Conservation (phyloP, 768 basidiomycete genomes). For the Agaricus subrufescens region DNA sequence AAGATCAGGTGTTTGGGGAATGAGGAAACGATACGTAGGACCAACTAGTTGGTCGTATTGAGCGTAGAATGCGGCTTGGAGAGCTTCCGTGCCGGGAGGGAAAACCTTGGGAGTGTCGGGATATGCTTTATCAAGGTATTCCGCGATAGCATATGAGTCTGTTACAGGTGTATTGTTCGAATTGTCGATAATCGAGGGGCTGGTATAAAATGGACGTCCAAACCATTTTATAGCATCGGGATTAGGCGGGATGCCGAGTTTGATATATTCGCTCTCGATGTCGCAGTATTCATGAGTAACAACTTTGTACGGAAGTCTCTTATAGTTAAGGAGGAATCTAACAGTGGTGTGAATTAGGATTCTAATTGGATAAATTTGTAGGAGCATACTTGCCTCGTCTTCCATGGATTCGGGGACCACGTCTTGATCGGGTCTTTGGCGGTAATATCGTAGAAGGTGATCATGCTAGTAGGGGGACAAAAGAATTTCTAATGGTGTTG, state of each 20-base stretch:
- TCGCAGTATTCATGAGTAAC: constrained; percentile 40
- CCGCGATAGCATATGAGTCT: constrained; percentile 35
- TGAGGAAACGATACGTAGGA: constrained; percentile 2
- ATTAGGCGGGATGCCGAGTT: constrained; percentile 25
- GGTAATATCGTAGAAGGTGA: constrained; percentile 12
- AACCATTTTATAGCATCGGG: background rate
- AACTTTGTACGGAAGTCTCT: constrained; percentile 23
- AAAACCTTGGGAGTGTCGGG: constrained; percentile 29
- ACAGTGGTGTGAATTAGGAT: background rate
- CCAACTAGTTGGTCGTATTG: constrained; percentile 12
- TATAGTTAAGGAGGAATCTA: constrained; percentile 9
- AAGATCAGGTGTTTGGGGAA: background rate
- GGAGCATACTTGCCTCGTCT: background rate
- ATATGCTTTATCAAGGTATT: constrained; percentile 41
- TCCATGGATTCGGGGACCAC: constrained; percentile 8
- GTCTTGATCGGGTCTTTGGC: background rate
- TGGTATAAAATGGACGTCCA: constrained; percentile 28
- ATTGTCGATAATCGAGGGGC: constrained; percentile 41
- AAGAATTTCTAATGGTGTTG: background rate
- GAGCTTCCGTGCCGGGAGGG: constrained; percentile 24
- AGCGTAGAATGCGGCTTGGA: constrained; percentile 26
- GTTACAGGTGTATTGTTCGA: constrained; percentile 24
- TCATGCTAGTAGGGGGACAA: constrained; percentile 4
- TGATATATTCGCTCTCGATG: constrained; percentile 23
- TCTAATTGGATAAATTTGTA: background rate